Evolutionary conservation across 2,329 filamentous ascomycete species (phyloP).

Genomic region (Cladosporium oxysporum): DNA sequence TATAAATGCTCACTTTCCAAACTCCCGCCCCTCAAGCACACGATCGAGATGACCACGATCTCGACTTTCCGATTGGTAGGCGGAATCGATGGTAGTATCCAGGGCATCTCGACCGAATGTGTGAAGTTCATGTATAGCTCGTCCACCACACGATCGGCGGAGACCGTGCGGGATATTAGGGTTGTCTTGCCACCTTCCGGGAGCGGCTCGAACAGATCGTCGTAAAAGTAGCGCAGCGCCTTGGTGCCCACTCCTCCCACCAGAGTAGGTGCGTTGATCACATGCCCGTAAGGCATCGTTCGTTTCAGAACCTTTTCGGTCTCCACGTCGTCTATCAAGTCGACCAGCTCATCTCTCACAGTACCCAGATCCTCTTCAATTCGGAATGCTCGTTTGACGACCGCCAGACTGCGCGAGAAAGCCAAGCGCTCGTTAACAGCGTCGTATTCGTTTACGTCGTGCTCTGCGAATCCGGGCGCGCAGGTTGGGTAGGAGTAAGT

Average conservation of each 20-base stretch:
- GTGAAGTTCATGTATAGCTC: constrained; percentile 60
- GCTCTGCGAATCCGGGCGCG: constrained; percentile 69
- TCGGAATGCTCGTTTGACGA: constrained; percentile 62
- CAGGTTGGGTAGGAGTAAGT: constrained; percentile 58
- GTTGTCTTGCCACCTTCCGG: constrained; percentile 54
- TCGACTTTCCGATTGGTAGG: constrained; percentile 60
- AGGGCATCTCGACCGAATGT: constrained; percentile 58
- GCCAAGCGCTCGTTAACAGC: constrained; percentile 65
- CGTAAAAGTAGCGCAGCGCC: constrained; percentile 56
- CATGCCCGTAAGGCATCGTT: constrained; percentile 42
- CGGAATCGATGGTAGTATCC: constrained; percentile 61
- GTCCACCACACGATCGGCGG: constrained; percentile 61
- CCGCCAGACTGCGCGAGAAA: constrained; percentile 65
- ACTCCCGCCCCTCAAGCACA: constrained; percentile 55
- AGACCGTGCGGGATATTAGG: constrained; percentile 60
- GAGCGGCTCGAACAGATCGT: constrained; percentile 56
- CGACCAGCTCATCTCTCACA: constrained; percentile 42
- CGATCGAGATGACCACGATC: constrained; percentile 56
- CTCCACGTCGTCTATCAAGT: constrained; percentile 17
- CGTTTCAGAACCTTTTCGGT: constrained; percentile 38
- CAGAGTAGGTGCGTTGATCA: constrained; percentile 49
- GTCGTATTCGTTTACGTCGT: constrained; percentile 68
- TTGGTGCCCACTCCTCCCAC: constrained; percentile 47
- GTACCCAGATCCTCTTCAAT: constrained; percentile 49
- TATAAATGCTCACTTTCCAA: constrained; percentile 61